Evolutionary conservation across 2,329 filamentous ascomycete species (phyloP), one percentile per base, ranked within the genome.

Genomic region (Albophoma yamanashiensis): DNA sequence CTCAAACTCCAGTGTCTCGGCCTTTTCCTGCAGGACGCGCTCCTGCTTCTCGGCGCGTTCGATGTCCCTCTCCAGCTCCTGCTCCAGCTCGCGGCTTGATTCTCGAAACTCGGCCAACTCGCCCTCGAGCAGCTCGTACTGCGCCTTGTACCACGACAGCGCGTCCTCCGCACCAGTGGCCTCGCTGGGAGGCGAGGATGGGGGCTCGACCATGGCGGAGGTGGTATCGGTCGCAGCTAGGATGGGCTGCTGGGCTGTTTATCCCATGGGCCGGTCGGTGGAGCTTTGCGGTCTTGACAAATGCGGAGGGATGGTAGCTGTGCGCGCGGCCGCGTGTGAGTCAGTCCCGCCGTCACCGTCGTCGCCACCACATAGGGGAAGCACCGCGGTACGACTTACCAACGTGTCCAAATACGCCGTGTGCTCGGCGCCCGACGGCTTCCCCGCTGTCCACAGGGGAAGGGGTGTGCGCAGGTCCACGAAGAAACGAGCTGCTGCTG

Each of bases 21-120:
- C 89, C 78, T 93, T 96, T 73, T 96, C 89, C 73, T 92, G 88
- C 67, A 97, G 76, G 64, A 86, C 80, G 64, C 92, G 84, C 77
- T 97, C 93, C 68, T 92, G 85, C 78, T 96, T 96, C 79, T 99
- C 94, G 53, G 92, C 92, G 53, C 91, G 89, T 68, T 97, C 93
- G 60, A 99, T 88, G 73, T 99, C 94, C 78, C 92, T 95, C 75
- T 99, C 94, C 58, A 99, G 80, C 75, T 97, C 94, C 56, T 89
- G 85, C 75, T 99, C 94, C 38, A 99, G 82, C 74, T 97, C 94
- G 73, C 91, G 89, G 74, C 92, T 97, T 59, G 92, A 96, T 61
- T 91, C 83, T 70, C 96, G 91, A 73, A 99, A 99, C 69, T 99
- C 94, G 63, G 89, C 85, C 62, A 99, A 84, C 74, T 99, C 94